Evolutionary conservation across 2,329 filamentous ascomycete genomes (phyloP).

Genomic region (Arthrobotrys conoides): DNA sequence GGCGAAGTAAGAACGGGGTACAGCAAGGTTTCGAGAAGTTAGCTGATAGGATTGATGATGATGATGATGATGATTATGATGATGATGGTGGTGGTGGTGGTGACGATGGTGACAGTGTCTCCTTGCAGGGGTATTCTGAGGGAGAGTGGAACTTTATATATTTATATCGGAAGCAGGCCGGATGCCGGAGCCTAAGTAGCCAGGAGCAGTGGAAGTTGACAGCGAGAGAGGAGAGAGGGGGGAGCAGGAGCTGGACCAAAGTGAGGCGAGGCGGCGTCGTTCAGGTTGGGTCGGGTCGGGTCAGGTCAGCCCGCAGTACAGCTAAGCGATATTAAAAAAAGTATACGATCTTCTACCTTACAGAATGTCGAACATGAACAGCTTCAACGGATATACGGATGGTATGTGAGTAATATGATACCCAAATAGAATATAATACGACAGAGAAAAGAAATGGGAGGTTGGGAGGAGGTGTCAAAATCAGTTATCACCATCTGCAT

Average conservation of each 20-base stretch:
- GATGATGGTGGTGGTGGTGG: background rate
- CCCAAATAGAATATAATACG: too few relatives aligned
- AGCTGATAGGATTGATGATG: background rate
- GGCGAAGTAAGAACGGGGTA: slow-evolving; percentile 13
- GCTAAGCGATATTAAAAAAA: slow-evolving; percentile 27
- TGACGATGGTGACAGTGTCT: slow-evolving; percentile 5
- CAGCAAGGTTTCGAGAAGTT: background rate
- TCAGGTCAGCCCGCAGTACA: slow-evolving; percentile 20
- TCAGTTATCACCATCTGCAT: background rate
- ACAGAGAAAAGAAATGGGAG: background rate
- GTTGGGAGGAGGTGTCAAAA: slow-evolving; percentile 1
- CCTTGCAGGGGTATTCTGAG: slow-evolving; percentile 26
- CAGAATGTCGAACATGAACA: background rate
- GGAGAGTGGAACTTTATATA: slow-evolving; percentile 19
- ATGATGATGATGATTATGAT: background rate
- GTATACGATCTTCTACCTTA: too few relatives aligned
- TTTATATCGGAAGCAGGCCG: slow-evolving; percentile 50
- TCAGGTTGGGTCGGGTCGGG: slow-evolving; percentile 8
- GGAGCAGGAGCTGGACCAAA: background rate
- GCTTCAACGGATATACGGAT: background rate
- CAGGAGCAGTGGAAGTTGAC: slow-evolving; percentile 22
- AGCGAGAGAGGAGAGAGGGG: slow-evolving; percentile 15
- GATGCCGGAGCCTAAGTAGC: background rate
- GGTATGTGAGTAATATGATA: background rate
- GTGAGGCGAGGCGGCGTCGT: slow-evolving; percentile 2